Evolutionary conservation across 345 rosid species (phyloP).

Genomic region (Eucalyptus rudis): DNA sequence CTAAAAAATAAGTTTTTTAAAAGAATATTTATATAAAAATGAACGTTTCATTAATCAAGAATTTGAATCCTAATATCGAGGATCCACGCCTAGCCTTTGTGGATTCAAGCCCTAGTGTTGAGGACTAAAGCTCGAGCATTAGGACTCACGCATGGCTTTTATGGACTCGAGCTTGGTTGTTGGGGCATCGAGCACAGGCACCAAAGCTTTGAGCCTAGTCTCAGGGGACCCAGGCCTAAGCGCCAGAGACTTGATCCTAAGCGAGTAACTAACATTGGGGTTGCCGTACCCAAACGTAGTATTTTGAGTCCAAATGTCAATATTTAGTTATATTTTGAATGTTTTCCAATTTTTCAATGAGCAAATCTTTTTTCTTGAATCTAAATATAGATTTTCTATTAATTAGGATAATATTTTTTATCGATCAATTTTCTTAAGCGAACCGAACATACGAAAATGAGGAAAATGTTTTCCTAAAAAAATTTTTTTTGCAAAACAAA

Average conservation of each 20-base stretch:
- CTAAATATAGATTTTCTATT: no score
- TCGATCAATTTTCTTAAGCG: no score
- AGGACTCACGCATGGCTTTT: fast-evolving
- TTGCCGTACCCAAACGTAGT: fast-evolving
- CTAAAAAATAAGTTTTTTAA: no score
- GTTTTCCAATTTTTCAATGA: fast-evolving
- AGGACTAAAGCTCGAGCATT: background rate
- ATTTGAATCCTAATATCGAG: fast-evolving
- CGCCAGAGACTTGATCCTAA: fast-evolving
- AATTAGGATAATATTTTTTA: background rate
- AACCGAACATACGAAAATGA: fast-evolving
- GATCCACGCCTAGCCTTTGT: fast-evolving
- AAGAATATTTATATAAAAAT: no score
- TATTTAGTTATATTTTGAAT: background rate
- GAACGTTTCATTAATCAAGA: fast-evolving
- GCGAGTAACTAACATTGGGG: background rate
- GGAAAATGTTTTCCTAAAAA: no score
- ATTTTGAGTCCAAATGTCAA: background rate
- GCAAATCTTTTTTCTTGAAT: background rate
- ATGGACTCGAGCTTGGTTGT: fast-evolving
- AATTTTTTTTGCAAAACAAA: background rate
- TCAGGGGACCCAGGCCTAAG: background rate
- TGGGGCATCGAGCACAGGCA: background rate
- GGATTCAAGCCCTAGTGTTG: fast-evolving
- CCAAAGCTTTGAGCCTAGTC: background rate